A percentile compares a stretch with the other conserved stretches of the same genome.
Evolutionary conservation across 2,329 filamentous ascomycete species (phyloP).

Genomic region (Xylariales sp.): DNA sequence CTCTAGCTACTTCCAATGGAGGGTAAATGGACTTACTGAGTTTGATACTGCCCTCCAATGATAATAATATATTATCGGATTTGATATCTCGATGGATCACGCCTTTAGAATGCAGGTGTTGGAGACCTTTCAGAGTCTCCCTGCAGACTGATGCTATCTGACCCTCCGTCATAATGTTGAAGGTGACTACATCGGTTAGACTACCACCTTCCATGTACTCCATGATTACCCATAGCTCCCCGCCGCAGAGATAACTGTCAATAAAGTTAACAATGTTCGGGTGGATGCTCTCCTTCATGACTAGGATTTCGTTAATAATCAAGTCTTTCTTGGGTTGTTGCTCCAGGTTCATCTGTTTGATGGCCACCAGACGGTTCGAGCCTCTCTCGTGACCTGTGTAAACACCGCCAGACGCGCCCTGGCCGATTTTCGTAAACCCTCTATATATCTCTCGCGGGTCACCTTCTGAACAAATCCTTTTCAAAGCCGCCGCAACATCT

Average conservation of each 20-base stretch:
- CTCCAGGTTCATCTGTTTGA: slow-evolving; percentile 99
- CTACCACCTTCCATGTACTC: slow-evolving; percentile 99
- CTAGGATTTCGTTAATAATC: slow-evolving; percentile 98
- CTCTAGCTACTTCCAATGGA: neutral
- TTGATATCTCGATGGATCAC: slow-evolving; percentile 99
- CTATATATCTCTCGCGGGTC: slow-evolving; percentile 91
- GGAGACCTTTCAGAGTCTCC: slow-evolving; percentile 90
- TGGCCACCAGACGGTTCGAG: slow-evolving; percentile 89
- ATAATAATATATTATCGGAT: slow-evolving; percentile 96
- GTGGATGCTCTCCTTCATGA: slow-evolving; percentile 99
- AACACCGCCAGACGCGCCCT: slow-evolving; percentile 95
- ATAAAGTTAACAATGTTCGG: slow-evolving; percentile 99
- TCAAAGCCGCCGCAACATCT: slow-evolving; percentile 85
- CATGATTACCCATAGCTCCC: slow-evolving; percentile 99
- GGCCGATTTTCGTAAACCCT: slow-evolving; percentile 92
- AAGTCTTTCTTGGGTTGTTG: slow-evolving; percentile 99
- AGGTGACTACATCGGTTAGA: slow-evolving; percentile 97
- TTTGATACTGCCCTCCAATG: slow-evolving; percentile 95
- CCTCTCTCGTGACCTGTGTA: slow-evolving; percentile 89
- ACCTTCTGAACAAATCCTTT: slow-evolving; percentile 88
- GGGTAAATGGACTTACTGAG: slow-evolving; percentile 74
- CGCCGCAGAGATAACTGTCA: slow-evolving; percentile 90
- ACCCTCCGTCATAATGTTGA: slow-evolving; percentile 98
- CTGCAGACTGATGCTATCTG: slow-evolving; percentile 96
- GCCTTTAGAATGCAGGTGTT: slow-evolving; percentile 96